phyloP scores from a whole-genome alignment of 805 yeast species.

The Wickerhamiella occidentalis region DNA sequence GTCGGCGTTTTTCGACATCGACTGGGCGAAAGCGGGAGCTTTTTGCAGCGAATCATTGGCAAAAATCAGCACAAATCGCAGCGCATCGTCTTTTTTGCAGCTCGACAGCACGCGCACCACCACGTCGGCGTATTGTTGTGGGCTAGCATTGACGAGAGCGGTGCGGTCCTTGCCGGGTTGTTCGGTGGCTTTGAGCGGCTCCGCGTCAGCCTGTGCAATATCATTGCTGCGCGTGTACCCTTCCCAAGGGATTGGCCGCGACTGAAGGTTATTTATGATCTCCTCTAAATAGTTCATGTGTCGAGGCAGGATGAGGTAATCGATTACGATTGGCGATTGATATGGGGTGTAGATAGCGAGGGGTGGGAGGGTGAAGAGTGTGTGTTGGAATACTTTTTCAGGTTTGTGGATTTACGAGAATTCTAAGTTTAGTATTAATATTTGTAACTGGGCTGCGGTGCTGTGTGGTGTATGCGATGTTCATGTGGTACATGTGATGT shows the following conservation, averaged over 20 bases:
- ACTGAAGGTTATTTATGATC: slow-evolving; percentile 45
- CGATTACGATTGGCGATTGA: slow-evolving; percentile 9
- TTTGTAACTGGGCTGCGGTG: no score
- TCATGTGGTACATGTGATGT: no score
- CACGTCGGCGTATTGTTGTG: slow-evolving; percentile 43
- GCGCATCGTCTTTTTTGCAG: slow-evolving; percentile 47
- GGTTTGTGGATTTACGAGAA: no score
- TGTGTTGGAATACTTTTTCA: no score
- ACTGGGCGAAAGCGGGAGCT: slow-evolving; percentile 23
- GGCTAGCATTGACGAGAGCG: slow-evolving; percentile 29
- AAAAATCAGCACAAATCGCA: slow-evolving; percentile 51
- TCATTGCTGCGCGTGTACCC: slow-evolving; percentile 68
- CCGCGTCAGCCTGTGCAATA: slow-evolving; percentile 56
- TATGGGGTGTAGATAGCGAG: neutral
- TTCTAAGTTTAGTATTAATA: no score
- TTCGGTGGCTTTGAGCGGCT: slow-evolving; percentile 42
- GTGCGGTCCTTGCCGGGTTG: slow-evolving; percentile 30
- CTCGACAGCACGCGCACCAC: slow-evolving; percentile 43
- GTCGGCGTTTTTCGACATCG: slow-evolving; percentile 35
- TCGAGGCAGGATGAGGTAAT: neutral
- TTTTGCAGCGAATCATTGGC: slow-evolving; percentile 35
- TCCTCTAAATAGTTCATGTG: slow-evolving; percentile 26
- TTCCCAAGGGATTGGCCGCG: slow-evolving; percentile 84
- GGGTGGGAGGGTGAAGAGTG: neutral
- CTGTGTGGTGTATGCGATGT: no score